Evolutionary conservation across 2,329 filamentous ascomycete genomes (phyloP).

Genomic region (Dactylellina parvicollis): DNA sequence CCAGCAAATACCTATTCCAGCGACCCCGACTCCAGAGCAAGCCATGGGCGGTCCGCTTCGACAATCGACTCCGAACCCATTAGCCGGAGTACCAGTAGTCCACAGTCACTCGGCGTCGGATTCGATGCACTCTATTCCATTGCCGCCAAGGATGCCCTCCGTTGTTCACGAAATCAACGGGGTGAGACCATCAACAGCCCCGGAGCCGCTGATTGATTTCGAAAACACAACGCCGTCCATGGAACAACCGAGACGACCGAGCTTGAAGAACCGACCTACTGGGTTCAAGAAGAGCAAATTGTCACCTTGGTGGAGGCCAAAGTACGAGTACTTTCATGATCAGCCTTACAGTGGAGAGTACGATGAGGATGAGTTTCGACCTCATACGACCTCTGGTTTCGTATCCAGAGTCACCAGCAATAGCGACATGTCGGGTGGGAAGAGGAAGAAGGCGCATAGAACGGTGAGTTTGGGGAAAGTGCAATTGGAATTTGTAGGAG

Average conservation of each 20-base stretch:
- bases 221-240: constrained; percentile 29
- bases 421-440: neutral
- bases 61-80: constrained; percentile 30
- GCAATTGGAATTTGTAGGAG: constrained; percentile 42
- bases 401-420: constrained; percentile 1
- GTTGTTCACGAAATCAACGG: constrained; percentile 32
- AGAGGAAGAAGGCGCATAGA: constrained; percentile 15
- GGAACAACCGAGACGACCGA: constrained; percentile 24
- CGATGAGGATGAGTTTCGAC: constrained; percentile 10
- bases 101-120: constrained; percentile 37
- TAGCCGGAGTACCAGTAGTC: constrained; percentile 35
- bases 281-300: constrained; percentile 48
- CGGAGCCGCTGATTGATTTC: constrained; percentile 40
- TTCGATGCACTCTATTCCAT: constrained; percentile 29
- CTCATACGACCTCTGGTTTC: constrained; percentile 24
- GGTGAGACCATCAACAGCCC: constrained; percentile 32
- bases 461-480: constrained; percentile 48
- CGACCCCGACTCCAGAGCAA: constrained; percentile 5
- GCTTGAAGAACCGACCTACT: constrained; percentile 32
- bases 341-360: constrained; percentile 24
- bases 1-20: constrained; percentile 18
- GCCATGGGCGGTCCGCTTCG: constrained; percentile 1
- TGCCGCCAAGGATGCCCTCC: constrained; percentile 24
- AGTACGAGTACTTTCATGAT: constrained; percentile 32
- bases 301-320: constrained; percentile 45